phyloP scores from a whole-genome alignment of 495 filamentous ascomycete species.

The Lophium mytilinum region DNA sequence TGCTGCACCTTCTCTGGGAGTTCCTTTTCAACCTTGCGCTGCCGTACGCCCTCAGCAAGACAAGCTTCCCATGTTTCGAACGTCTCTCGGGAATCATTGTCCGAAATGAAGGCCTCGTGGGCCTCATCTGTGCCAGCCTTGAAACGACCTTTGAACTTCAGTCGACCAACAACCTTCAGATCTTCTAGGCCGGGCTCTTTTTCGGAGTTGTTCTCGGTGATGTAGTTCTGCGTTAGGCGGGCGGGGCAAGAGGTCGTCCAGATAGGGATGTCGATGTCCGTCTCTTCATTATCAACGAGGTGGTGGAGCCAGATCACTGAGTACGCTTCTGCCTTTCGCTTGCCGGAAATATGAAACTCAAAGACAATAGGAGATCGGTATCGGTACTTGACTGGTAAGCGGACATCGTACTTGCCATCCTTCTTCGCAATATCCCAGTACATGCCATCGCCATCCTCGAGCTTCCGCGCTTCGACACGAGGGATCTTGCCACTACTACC shows the following conservation, averaged over 20 bases:
- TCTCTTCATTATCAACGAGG: slow-evolving; percentile 67
- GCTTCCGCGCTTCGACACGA: slow-evolving; percentile 46
- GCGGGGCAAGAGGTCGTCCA: slow-evolving; percentile 67
- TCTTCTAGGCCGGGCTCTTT: slow-evolving; percentile 59
- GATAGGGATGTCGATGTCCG: slow-evolving; percentile 72
- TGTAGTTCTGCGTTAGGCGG: slow-evolving; percentile 82
- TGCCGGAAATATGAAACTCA: slow-evolving; percentile 64
- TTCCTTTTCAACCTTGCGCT: slow-evolving; percentile 55
- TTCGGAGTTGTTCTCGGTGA: slow-evolving; percentile 61
- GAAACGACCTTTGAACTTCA: slow-evolving; percentile 72
- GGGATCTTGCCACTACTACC: slow-evolving; percentile 68
- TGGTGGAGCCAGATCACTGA: slow-evolving; percentile 80
- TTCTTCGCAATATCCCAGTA: slow-evolving; percentile 59
- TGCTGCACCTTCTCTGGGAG: slow-evolving; percentile 57
- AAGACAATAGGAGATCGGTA: slow-evolving; percentile 85
- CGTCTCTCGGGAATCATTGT: slow-evolving; percentile 85
- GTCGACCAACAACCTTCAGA: slow-evolving; percentile 67
- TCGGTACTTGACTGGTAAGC: slow-evolving; percentile 78
- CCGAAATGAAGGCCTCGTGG: slow-evolving; percentile 73
- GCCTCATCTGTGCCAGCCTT: slow-evolving; percentile 84
- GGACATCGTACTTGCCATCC: slow-evolving; percentile 48
- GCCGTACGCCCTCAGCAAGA: slow-evolving; percentile 71
- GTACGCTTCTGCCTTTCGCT: slow-evolving; percentile 63
- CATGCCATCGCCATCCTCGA: slow-evolving; percentile 51
- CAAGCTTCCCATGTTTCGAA: slow-evolving; percentile 94